Evolutionary conservation across 2,329 filamentous ascomycete species (phyloP).

Genomic region (Fusarium sp.): DNA sequence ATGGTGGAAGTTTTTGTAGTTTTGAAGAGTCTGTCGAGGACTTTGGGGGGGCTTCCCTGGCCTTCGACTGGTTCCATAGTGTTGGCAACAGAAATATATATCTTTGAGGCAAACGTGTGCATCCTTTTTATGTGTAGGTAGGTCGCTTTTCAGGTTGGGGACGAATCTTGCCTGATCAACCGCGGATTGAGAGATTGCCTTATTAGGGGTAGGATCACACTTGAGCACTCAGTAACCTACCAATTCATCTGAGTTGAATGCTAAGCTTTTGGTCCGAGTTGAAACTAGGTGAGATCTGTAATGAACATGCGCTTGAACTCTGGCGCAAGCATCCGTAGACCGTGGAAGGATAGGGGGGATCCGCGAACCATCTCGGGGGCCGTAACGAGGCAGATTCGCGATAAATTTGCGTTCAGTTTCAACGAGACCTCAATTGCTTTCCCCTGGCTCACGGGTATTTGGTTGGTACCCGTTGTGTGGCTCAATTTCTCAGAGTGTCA

Average conservation of each 20-base stretch:
- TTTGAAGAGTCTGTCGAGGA: slow-evolving; percentile 1
- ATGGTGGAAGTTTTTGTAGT: slow-evolving; percentile 11
- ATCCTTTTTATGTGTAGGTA: background rate
- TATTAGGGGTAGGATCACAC: background rate
- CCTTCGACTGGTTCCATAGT: slow-evolving; percentile 2
- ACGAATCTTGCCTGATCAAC: background rate
- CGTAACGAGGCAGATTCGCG: background rate
- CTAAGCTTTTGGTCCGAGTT: background rate
- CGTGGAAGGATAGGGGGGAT: background rate
- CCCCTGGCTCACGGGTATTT: background rate
- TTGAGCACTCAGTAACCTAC: background rate
- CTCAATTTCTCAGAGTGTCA: background rate
- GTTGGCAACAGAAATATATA: background rate
- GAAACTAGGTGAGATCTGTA: background rate
- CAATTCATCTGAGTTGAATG: background rate
- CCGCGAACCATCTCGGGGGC: background rate
- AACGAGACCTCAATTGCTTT: background rate
- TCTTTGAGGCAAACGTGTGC: background rate
- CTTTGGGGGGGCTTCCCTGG: background rate
- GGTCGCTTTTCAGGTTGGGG: background rate
- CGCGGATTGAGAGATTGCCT: background rate
- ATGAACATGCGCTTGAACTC: background rate
- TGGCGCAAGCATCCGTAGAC: background rate
- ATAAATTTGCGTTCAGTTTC: background rate
- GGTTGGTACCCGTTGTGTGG: background rate